phyloP scores from a whole-genome alignment of 2,329 filamentous ascomycete genomes.

The Dissoconium aciculare region DNA sequence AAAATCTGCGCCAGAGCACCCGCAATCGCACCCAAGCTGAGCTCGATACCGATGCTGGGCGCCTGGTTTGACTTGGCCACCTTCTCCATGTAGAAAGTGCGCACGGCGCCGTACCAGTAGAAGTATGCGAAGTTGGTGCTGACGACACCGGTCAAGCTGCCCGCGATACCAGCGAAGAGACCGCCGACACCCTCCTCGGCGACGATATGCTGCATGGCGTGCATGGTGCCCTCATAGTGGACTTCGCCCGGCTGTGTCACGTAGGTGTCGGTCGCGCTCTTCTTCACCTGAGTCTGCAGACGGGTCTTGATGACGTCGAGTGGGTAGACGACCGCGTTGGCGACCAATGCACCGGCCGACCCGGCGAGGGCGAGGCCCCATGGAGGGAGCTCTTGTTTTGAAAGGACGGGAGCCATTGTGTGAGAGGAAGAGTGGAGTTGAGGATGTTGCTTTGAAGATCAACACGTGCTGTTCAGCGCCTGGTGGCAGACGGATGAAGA shows the following conservation, averaged over 20 bases:
- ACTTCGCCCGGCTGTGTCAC: slow-evolving; percentile 36
- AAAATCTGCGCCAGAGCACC: slow-evolving; percentile 88
- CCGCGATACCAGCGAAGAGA: slow-evolving; percentile 77
- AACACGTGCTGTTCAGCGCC: no score
- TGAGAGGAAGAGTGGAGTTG: neutral
- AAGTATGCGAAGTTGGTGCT: slow-evolving; percentile 99
- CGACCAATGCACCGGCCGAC: slow-evolving; percentile 80
- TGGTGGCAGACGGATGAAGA: no score
- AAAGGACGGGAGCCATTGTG: slow-evolving; percentile 16
- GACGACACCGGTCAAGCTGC: slow-evolving; percentile 76
- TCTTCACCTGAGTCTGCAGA: slow-evolving; percentile 83
- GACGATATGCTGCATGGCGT: slow-evolving; percentile 75
- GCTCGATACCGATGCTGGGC: slow-evolving; percentile 67
- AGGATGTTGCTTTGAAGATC: no score
- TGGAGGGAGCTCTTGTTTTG: slow-evolving; percentile 52
- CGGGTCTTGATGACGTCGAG: slow-evolving; percentile 95
- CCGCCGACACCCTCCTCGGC: slow-evolving; percentile 65
- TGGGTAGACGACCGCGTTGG: slow-evolving; percentile 90
- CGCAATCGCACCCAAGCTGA: slow-evolving; percentile 70
- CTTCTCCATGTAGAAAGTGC: slow-evolving; percentile 57
- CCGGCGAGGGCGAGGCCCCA: slow-evolving; percentile 91
- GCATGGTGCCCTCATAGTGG: slow-evolving; percentile 76
- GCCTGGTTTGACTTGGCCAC: slow-evolving; percentile 27
- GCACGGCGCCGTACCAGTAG: slow-evolving; percentile 92
- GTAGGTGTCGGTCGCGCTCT: slow-evolving; percentile 27